phyloP scores from a whole-genome alignment of 2,329 filamentous ascomycete genomes.

The Arthroderma sp. region DNA sequence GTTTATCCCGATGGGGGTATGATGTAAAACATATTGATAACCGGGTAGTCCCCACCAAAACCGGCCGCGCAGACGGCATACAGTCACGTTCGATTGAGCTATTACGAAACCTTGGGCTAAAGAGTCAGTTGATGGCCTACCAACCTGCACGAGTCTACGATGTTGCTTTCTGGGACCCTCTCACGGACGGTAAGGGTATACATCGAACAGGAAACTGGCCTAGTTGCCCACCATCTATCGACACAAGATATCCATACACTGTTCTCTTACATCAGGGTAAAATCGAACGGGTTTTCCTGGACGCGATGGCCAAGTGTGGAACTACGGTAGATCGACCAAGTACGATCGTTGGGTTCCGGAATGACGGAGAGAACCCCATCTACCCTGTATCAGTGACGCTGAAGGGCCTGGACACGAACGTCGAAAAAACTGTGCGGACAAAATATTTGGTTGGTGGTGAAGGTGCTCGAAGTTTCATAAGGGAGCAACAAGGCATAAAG shows the following conservation, averaged over 20 bases:
- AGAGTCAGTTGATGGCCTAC: conserved; percentile 32
- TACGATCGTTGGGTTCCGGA: conserved; percentile 51
- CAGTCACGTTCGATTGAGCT: conserved; percentile 36
- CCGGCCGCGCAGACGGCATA: conserved; percentile 35
- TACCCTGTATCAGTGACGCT: conserved; percentile 51
- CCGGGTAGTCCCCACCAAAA: conserved; percentile 30
- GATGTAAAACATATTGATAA: conserved; percentile 68
- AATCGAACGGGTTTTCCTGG: conserved; percentile 61
- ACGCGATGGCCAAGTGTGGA: conserved; percentile 49
- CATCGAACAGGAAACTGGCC: conserved; percentile 60
- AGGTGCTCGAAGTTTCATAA: conserved; percentile 54
- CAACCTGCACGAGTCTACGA: conserved; percentile 70
- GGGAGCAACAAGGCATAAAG: conserved; percentile 40
- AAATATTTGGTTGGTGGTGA: conserved; percentile 64
- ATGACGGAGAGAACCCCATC: conserved; percentile 54
- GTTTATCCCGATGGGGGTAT: conserved; percentile 84
- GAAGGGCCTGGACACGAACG: conserved; percentile 33
- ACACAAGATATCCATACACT: conserved; percentile 55
- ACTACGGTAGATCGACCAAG: conserved; percentile 47
- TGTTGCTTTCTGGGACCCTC: conserved; percentile 55
- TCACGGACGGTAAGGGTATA: conserved; percentile 41
- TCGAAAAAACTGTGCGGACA: conserved; percentile 41
- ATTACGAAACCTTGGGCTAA: conserved; percentile 32
- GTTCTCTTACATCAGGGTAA: conserved; percentile 59
- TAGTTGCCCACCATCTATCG: conserved; percentile 72